Evolutionary conservation across 2,329 filamentous ascomycete genomes (phyloP).

Genomic region (Trichoderma polysporum): DNA sequence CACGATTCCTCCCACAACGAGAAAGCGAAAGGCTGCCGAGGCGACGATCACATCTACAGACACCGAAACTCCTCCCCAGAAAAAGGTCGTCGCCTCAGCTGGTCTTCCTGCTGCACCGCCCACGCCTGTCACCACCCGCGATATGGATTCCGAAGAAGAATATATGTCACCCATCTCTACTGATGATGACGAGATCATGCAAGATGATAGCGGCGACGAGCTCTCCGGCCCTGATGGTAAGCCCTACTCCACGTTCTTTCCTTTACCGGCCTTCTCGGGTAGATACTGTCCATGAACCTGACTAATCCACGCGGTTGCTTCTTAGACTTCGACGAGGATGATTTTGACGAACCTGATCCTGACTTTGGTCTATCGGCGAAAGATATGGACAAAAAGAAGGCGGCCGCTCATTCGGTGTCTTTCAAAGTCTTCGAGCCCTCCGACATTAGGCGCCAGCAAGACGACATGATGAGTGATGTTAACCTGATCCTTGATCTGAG

Average conservation of each 20-base stretch:
- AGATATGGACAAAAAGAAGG: slow-evolving; percentile 69
- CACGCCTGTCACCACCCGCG: slow-evolving; percentile 57
- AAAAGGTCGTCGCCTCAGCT: slow-evolving; percentile 59
- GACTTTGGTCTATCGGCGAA: slow-evolving; percentile 53
- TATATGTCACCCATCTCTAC: slow-evolving; percentile 81
- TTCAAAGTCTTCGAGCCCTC: slow-evolving; percentile 77
- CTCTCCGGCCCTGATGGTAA: slow-evolving; percentile 54
- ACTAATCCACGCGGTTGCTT: slow-evolving; percentile 23
- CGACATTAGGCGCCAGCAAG: slow-evolving; percentile 83
- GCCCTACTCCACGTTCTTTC: slow-evolving; percentile 10
- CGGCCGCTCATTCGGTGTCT: slow-evolving; percentile 77
- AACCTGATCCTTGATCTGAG: slow-evolving; percentile 87
- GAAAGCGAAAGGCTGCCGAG: slow-evolving; percentile 66
- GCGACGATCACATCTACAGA: slow-evolving; percentile 54
- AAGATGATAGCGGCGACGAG: slow-evolving; percentile 76
- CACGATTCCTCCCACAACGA: slow-evolving; percentile 60
- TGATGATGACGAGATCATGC: slow-evolving; percentile 69
- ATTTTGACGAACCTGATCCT: slow-evolving; percentile 57
- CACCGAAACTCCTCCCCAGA: slow-evolving; percentile 46
- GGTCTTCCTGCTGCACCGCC: slow-evolving; percentile 49
- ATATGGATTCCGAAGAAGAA: slow-evolving; percentile 95
- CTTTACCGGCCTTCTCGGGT: neutral
- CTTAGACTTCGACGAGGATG: slow-evolving; percentile 55
- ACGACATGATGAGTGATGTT: slow-evolving; percentile 83
- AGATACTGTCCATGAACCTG: neutral